Evolutionary conservation across 352 stramenopile species (phyloP).

Genomic region (Pythium pyrilobum): DNA sequence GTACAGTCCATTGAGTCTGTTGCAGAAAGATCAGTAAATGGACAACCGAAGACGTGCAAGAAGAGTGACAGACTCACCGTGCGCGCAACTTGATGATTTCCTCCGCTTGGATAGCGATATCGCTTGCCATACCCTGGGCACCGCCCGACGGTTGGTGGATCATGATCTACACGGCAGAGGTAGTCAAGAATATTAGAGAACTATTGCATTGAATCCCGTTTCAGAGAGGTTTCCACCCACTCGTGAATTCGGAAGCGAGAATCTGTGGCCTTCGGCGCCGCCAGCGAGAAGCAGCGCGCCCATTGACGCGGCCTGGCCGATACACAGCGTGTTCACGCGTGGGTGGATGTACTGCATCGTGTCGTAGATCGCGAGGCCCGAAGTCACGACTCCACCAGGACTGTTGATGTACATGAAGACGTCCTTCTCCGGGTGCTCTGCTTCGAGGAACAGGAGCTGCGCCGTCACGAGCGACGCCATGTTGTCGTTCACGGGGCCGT

Average conservation of each 20-base stretch:
- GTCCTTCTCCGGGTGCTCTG: slow-evolving; percentile 95
- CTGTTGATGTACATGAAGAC: slow-evolving; percentile 99
- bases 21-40: background rate
- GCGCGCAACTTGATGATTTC: slow-evolving; percentile 95
- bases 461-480: slow-evolving; percentile 81
- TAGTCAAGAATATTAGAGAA: background rate
- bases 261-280: slow-evolving; percentile 82
- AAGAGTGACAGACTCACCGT: slow-evolving; percentile 18
- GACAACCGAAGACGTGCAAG: background rate
- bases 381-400: slow-evolving; percentile 95
- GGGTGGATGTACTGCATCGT: slow-evolving; percentile 98
- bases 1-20: slow-evolving; percentile 73
- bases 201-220: too few relatives aligned
- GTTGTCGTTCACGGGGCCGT: slow-evolving; percentile 90
- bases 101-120: slow-evolving; percentile 98
- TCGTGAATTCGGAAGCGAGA: slow-evolving; percentile 92
- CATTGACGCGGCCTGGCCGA: slow-evolving; percentile 97
- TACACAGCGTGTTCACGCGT: slow-evolving; percentile 97
- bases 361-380: slow-evolving; percentile 97
- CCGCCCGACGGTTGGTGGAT: slow-evolving; percentile 97
- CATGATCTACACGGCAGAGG: slow-evolving; percentile 78
- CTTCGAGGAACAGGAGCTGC: slow-evolving; percentile 94
- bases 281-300: slow-evolving; percentile 92
- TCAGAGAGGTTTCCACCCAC: slow-evolving; percentile 55
- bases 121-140: slow-evolving; percentile 95